Evolutionary conservation across 768 basidiomycete species (phyloP), one percentile per base, ranked within the genome.

Genomic region (Porpolomopsis calyptriformis): DNA sequence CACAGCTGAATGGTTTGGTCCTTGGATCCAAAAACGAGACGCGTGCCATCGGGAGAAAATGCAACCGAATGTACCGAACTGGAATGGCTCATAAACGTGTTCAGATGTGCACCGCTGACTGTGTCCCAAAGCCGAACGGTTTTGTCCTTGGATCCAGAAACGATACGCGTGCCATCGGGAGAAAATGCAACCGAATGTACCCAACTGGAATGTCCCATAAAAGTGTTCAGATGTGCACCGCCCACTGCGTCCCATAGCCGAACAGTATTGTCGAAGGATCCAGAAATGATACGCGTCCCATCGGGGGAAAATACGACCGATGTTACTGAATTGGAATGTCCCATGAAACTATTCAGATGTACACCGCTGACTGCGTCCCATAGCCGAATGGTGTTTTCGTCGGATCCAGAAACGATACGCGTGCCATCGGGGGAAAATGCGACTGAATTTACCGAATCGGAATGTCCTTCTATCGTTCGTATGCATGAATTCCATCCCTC

Each of bases 261-360:
- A 31, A 31, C 7, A 14, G 29, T 31, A 7, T 31, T 31, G 29
- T 31, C 29, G 7, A 7, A 14, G 29, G 29, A 31, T 31, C 7
- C 29, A 31, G 29, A 31, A 7, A 31, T 14, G 29, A 20, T 25
- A 23, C 40, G 22, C 9, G 20, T 42, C 9, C 25, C 40, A 42
- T 25, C 40, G 11, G 40, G 25, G 12, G 40, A 42, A n/a, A 42
- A 42, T 42, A 8, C 20, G n/a, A 42, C 40, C 8, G 40, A 42
- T 24, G 8, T 11, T 7, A 42, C 25, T 9, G 4, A 19, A 9
- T 20, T 16, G 18, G 40, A 42, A 42, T 42, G 40, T 23, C 25
- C 25, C 9, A 7, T 22, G 5, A 20, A 8, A n/a, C 7, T 25
- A 11, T 8, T 14, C 7, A 31, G 29, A 14, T 31, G 29, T 31